Evolutionary conservation across 2,329 filamentous ascomycete genomes (phyloP).

Genomic region (Acrocalymma vagum): DNA sequence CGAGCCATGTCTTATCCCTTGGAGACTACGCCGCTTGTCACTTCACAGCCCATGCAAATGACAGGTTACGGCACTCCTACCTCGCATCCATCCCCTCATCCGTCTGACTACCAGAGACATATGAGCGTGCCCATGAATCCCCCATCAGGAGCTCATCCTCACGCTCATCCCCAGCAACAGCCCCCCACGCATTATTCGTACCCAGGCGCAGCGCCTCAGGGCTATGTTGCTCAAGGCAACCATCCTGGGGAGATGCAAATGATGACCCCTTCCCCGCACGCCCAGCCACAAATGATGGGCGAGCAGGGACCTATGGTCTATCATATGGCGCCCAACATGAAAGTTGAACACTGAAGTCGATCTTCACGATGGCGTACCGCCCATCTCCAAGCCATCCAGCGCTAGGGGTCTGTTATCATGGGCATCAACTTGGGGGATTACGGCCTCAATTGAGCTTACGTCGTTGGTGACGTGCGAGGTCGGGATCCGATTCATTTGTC

Average conservation of each 20-base stretch:
- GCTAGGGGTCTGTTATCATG: too few species aligned
- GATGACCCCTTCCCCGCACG: conserved; percentile 45
- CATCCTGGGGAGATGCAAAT: conserved; percentile 47
- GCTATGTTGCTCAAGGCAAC: conserved; percentile 43
- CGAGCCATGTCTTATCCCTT: conserved; percentile 50
- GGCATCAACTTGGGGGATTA: too few species aligned
- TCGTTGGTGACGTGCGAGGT: too few species aligned
- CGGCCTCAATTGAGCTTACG: too few species aligned
- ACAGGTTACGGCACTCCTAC: conserved; percentile 47
- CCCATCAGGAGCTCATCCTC: conserved; percentile 32
- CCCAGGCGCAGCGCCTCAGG: conserved; percentile 34
- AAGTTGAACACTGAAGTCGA: conserved; percentile 46
- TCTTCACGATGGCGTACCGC: too few species aligned
- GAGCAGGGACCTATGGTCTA: conserved; percentile 52
- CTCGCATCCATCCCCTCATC: conserved; percentile 45
- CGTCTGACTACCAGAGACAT: conserved; percentile 47
- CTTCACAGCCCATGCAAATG: conserved; percentile 47
- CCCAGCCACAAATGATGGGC: conserved; percentile 47
- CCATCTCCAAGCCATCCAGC: too few species aligned
- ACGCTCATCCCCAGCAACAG: conserved; percentile 37
- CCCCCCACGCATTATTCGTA: conserved; percentile 39
- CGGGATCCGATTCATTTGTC: too few species aligned
- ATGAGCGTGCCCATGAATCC: conserved; percentile 46
- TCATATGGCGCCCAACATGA: conserved; percentile 50
- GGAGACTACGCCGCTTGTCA: conserved; percentile 46